Percentiles rank a stretch among this genome's conserved stretches.
Conservation (phyloP, 2,329 filamentous ascomycete genomes). For the Aspergillus alliaceus region DNA sequence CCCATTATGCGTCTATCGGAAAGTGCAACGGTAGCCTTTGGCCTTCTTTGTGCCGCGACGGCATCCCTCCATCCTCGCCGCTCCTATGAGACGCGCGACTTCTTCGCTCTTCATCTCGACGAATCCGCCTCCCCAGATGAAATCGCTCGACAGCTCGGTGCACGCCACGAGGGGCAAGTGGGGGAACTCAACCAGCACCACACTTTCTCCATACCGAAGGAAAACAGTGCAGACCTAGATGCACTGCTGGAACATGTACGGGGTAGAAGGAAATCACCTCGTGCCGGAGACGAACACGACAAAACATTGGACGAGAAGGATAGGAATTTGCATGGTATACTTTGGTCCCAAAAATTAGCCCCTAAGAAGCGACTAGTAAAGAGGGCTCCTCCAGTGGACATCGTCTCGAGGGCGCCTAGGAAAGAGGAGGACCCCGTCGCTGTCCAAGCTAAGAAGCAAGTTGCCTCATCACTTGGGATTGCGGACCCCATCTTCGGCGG, state of each 20-base stretch:
- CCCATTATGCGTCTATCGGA: conserved; percentile 24
- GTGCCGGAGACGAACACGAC: conserved; percentile 21
- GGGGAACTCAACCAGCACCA: conserved; percentile 79
- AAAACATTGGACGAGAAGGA: conserved; percentile 20
- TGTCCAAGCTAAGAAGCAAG: conserved; percentile 57
- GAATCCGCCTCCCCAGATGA: conserved; percentile 62
- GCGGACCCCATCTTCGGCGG: conserved; percentile 86
- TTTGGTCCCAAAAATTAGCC: conserved; percentile 77
- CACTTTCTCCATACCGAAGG: conserved; percentile 71
- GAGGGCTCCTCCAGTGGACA: conserved; percentile 45
- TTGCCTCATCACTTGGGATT: conserved; percentile 71
- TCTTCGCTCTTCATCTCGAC: conserved; percentile 87
- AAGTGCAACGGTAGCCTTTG: conserved; percentile 24
- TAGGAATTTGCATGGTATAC: conserved; percentile 69
- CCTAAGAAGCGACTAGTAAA: conserved; percentile 63
- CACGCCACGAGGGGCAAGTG: conserved; percentile 78
- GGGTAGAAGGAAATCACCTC: conserved; percentile 63
- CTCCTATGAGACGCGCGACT: conserved; percentile 80
- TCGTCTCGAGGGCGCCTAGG: conserved; percentile 43
- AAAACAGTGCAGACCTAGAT: conserved; percentile 56
- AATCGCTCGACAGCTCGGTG: conserved; percentile 70
- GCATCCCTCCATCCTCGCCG: conserved; percentile 56
- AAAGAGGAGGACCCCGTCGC: conserved; percentile 44
- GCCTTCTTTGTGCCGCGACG: conserved; percentile 45
- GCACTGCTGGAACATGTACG: conserved; percentile 53